These are phyloP conservation scores for Mortierella sp. DNA, from an alignment of 371 early-diverging fungal genomes.

Conservation along the genomic window DNA sequence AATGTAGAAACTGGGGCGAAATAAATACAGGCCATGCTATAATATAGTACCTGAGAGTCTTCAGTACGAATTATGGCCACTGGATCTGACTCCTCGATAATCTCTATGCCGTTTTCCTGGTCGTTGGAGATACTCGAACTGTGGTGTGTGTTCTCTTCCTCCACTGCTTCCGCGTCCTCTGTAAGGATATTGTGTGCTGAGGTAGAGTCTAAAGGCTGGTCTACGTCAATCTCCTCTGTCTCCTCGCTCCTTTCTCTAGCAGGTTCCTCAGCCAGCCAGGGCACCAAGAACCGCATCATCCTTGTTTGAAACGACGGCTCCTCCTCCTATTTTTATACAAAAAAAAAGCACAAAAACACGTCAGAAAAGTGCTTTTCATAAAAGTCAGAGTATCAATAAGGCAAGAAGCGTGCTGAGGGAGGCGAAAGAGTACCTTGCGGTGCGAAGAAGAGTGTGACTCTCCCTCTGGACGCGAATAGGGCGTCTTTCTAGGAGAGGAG, in stretches of 20 bases:
- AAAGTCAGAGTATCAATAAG: neutral
- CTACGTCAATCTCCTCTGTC: neutral
- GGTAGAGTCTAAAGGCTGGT: neutral
- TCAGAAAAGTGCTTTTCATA: neutral
- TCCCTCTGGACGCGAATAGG: constrained; percentile 15
- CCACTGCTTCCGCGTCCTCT: neutral
- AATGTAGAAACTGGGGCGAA: too few species aligned
- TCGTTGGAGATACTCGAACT: neutral
- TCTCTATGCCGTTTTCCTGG: neutral
- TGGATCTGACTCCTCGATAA: neutral
- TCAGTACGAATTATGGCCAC: neutral
- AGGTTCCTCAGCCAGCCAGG: neutral
- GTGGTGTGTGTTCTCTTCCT: neutral
- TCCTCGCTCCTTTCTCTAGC: neutral
- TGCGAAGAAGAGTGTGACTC: neutral
- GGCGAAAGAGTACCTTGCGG: neutral
- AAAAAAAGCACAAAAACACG: neutral
- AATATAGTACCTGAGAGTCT: neutral
- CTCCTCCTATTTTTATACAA: neutral
- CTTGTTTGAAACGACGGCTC: neutral
- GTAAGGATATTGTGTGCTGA: neutral
- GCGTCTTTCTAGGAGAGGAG: constrained; percentile 13
- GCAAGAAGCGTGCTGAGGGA: neutral
- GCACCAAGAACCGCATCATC: neutral
- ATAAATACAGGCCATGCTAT: neutral